Conservation (phyloP, 768 basidiomycete genomes). For the Cantharellus anzutake region DNA sequence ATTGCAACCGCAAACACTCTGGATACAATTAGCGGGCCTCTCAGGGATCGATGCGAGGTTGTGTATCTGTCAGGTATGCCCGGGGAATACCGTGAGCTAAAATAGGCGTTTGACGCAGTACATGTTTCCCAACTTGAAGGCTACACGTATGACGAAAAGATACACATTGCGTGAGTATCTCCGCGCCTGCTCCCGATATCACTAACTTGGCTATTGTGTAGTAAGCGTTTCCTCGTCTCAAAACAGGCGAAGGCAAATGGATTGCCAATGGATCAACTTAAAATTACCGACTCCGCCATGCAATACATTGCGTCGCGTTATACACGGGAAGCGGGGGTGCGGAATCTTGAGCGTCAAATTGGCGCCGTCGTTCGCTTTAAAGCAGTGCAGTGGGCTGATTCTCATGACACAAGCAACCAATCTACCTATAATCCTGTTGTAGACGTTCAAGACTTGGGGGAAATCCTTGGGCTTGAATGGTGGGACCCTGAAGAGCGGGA, state of each 20-base stretch:
- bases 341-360: constrained; percentile 70
- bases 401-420: constrained; percentile 14
- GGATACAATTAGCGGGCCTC: constrained; percentile 72
- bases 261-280: constrained; percentile 37
- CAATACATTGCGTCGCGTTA: constrained; percentile 58
- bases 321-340: constrained; percentile 86
- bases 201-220: not conserved
- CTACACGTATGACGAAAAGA: constrained; percentile 81
- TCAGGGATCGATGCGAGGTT: constrained; percentile 79
- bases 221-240: constrained; percentile 61
- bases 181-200: not conserved
- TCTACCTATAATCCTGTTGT: constrained; percentile 38
- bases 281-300: constrained; percentile 49
- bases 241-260: constrained; percentile 75
- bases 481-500: constrained; percentile 70
- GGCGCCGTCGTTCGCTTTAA: constrained; percentile 80
- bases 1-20: constrained; percentile 85
- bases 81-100: constrained; percentile 7
- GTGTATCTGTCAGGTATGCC: constrained; percentile 50
- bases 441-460: constrained; percentile 54
- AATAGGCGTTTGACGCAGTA: not conserved
- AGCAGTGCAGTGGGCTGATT: constrained; percentile 78
- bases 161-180: constrained; percentile 44
- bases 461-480: constrained; percentile 60
- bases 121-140: constrained; percentile 20